Evolutionary conservation across 306 rosid species (phyloP).

Genomic region (Medicago ruthenica): DNA sequence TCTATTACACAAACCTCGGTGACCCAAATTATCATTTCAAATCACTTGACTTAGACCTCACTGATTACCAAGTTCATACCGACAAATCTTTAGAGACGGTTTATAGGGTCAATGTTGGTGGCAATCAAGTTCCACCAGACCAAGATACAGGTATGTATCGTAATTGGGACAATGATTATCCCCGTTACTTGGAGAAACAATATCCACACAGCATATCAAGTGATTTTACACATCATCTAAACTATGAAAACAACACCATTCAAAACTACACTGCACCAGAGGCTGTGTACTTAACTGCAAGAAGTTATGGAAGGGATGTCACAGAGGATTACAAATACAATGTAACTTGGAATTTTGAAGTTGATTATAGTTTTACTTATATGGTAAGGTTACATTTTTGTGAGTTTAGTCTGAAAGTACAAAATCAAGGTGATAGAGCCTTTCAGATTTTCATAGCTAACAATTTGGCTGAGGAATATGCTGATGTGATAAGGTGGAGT

Average conservation of each 20-base stretch:
- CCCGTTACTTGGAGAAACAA: neutral
- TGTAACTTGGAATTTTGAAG: neutral
- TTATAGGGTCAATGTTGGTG: no score
- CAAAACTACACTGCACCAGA: neutral
- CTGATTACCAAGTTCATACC: no score
- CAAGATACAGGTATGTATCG: neutral
- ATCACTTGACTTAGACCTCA: no score
- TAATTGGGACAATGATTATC: neutral
- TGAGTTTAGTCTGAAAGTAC: no score
- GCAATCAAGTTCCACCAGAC: neutral
- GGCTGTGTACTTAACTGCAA: neutral
- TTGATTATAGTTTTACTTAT: neutral
- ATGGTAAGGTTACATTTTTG: no score
- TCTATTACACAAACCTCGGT: neutral
- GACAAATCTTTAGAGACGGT: no score
- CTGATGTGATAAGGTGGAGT: neutral
- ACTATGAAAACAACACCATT: neutral
- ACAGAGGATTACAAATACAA: neutral
- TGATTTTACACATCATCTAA: neutral
- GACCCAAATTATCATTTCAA: no score
- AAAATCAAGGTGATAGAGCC: no score
- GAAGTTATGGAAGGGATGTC: neutral
- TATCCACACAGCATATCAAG: neutral
- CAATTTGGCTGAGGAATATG: neutral
- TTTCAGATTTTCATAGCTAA: no score